Percentiles rank a stretch among this genome's conserved stretches.
Conservation (phyloP, 148 eudicot species). For the Camellia lanceoleosa region DNA sequence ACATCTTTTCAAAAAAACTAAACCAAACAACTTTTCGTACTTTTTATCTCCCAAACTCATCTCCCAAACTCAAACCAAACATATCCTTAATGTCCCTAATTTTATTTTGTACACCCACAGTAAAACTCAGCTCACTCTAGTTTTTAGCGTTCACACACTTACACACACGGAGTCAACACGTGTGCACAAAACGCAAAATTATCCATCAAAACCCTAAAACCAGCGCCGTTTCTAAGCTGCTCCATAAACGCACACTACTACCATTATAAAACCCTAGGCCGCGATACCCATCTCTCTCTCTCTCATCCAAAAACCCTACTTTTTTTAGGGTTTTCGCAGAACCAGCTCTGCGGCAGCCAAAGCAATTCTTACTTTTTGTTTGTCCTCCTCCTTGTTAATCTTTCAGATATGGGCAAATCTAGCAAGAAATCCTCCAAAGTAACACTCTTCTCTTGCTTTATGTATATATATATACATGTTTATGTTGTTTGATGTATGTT, state of each 20-base stretch:
- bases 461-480: not conserved
- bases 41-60: too few relatives aligned
- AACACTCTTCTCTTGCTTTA: not conserved
- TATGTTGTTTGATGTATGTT: not conserved
- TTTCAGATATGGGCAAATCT: slow-evolving; percentile 41
- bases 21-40: too few relatives aligned
- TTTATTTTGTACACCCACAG: too few relatives aligned
- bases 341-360: not conserved
- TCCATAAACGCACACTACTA: too few relatives aligned
- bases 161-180: too few relatives aligned
- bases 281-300: not conserved
- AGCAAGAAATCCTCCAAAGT: slow-evolving; percentile 48
- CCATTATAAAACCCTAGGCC: not conserved
- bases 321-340: slow-evolving; percentile 10
- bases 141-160: too few relatives aligned
- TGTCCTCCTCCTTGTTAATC: not conserved
- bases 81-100: too few relatives aligned
- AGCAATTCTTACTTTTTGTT: not conserved
- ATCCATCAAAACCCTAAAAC: slow-evolving; percentile 17
- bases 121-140: too few relatives aligned
- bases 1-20: too few relatives aligned
- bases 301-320: slow-evolving; percentile 17
- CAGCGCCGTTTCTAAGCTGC: slow-evolving; percentile 3
- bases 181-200: not conserved
- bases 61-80: too few relatives aligned